phyloP scores from a whole-genome alignment of 305 asterid species.

The Fraxinus paxiana region DNA sequence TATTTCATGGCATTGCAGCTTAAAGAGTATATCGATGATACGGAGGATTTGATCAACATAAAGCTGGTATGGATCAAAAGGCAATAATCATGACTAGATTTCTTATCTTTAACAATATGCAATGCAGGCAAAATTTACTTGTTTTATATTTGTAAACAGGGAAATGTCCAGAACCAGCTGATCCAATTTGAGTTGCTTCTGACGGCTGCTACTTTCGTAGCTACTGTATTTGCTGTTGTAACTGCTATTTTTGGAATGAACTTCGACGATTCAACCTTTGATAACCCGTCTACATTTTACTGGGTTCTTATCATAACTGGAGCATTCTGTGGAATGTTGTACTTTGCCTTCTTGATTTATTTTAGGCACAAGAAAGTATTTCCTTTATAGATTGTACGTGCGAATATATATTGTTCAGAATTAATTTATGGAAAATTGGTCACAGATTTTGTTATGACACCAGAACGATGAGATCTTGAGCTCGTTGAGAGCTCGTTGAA shows the following conservation, averaged over 20 bases:
- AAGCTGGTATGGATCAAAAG: slow-evolving; percentile 57
- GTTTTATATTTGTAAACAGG: slow-evolving; percentile 45
- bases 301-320: slow-evolving; percentile 72
- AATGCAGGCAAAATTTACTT: neutral
- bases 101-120: neutral
- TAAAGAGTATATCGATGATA: slow-evolving; percentile 93
- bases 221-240: slow-evolving; percentile 81
- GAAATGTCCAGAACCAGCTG: slow-evolving; percentile 90
- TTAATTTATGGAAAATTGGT: slow-evolving; percentile 16
- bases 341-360: slow-evolving; percentile 57
- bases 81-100: neutral
- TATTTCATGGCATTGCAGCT: slow-evolving; percentile 54
- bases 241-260: slow-evolving; percentile 92
- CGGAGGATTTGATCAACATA: slow-evolving; percentile 93
- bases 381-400: slow-evolving; percentile 44
- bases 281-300: slow-evolving; percentile 56
- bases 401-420: slow-evolving; percentile 6
- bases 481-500: neutral
- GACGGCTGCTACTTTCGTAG: slow-evolving; percentile 89
- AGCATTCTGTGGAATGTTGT: slow-evolving; percentile 51
- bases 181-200: slow-evolving; percentile 87
- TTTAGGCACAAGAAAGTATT: slow-evolving; percentile 79
- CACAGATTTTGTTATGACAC: neutral
- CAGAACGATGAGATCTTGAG: neutral
- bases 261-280: slow-evolving; percentile 56